phyloP scores from a whole-genome alignment of 2,329 filamentous ascomycete species.

The Claviceps sp. region DNA sequence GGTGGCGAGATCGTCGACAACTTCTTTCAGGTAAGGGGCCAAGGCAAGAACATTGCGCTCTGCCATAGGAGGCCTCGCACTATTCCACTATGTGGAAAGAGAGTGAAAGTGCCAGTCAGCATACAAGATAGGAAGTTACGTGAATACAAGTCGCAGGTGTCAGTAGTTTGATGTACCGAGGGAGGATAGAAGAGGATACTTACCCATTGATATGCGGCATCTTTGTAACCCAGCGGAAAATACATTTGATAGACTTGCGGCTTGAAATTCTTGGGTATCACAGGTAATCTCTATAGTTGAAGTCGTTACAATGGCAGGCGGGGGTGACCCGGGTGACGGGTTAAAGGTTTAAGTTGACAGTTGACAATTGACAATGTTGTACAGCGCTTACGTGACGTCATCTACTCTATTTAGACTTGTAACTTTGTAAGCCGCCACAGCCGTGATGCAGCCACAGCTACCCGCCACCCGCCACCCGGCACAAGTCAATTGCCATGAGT shows the following conservation, averaged over 20 bases:
- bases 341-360: no score
- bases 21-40: conserved; percentile 69
- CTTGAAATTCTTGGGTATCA: conserved; percentile 12
- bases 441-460: no score
- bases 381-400: no score
- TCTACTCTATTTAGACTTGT: no score
- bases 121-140: background rate
- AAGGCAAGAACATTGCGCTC: conserved; percentile 81
- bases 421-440: no score
- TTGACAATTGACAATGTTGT: no score
- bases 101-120: background rate
- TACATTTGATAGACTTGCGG: conserved; percentile 23
- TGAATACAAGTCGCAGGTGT: background rate
- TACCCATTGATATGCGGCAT: conserved; percentile 86
- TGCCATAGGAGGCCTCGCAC: conserved; percentile 65
- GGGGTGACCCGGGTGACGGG: conserved; percentile 1
- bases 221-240: conserved; percentile 85
- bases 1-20: conserved; percentile 50
- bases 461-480: no score
- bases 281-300: no score
- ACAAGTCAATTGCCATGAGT: no score
- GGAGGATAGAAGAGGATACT: conserved; percentile 14
- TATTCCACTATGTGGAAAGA: conserved; percentile 55
- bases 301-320: no score
- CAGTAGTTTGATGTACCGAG: background rate